phyloP scores from a whole-genome alignment of 352 stramenopile genomes.

The Phytophthora foliorum region DNA sequence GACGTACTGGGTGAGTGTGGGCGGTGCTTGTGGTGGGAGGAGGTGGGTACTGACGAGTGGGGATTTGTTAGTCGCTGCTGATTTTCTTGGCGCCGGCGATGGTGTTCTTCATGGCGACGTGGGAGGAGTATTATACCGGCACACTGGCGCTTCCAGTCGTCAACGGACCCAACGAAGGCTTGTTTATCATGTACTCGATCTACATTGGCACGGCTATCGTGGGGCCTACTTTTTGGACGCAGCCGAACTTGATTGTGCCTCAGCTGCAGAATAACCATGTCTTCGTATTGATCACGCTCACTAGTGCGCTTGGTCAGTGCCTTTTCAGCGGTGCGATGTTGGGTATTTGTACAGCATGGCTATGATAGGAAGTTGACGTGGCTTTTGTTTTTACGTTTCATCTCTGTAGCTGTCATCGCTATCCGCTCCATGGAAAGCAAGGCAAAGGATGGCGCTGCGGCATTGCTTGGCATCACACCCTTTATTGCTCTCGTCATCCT shows the following conservation, averaged over 20 bases:
- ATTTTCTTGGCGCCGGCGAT: slow-evolving; percentile 75
- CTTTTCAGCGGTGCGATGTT: slow-evolving; percentile 69
- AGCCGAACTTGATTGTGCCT: slow-evolving; percentile 69
- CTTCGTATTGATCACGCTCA: slow-evolving; percentile 82
- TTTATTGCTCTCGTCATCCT: slow-evolving; percentile 76
- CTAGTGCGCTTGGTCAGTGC: slow-evolving; percentile 71
- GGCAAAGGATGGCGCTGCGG: slow-evolving; percentile 66
- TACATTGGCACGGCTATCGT: slow-evolving; percentile 77
- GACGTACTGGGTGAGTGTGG: slow-evolving; percentile 81
- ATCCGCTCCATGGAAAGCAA: slow-evolving; percentile 73
- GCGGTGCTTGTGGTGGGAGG: slow-evolving; percentile 2
- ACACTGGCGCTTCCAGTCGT: slow-evolving; percentile 95
- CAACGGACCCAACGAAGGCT: slow-evolving; percentile 97
- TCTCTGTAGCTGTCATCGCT: slow-evolving; percentile 60
- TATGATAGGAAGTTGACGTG: neutral
- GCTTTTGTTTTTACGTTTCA: slow-evolving; percentile 4
- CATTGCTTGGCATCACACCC: slow-evolving; percentile 70
- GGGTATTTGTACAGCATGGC: neutral
- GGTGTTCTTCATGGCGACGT: slow-evolving; percentile 98
- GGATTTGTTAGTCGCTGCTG: slow-evolving; percentile 68
- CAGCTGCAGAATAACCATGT: slow-evolving; percentile 82
- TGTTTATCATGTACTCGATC: slow-evolving; percentile 92
- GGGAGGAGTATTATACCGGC: slow-evolving; percentile 99
- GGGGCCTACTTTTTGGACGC: slow-evolving; percentile 72
- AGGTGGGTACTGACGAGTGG: slow-evolving; percentile 10